Evolutionary conservation across 306 rosid genomes (phyloP).

Genomic region (Mucuna pruriens): DNA sequence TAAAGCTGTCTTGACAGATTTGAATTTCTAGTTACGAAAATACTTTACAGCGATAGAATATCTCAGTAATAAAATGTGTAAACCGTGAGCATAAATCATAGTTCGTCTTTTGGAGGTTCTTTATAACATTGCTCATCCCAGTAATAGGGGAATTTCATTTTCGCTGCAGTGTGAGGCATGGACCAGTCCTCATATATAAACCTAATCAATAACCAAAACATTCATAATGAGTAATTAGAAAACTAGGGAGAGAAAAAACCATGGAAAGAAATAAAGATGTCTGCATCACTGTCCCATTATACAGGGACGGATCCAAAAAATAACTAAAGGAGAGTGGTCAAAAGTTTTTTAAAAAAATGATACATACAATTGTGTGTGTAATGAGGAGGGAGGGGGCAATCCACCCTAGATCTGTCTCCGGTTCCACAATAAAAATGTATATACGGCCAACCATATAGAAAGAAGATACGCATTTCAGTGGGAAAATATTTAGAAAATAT

Average conservation of each 20-base stretch:
- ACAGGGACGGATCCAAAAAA: background rate
- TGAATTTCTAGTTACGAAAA: conserved; percentile 21
- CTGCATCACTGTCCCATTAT: conserved; percentile 9
- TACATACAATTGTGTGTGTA: background rate
- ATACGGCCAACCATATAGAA: background rate
- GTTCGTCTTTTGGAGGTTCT: conserved; percentile 68
- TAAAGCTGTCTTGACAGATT: background rate
- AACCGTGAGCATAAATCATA: conserved; percentile 41
- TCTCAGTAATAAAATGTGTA: conserved; percentile 21
- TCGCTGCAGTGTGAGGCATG: conserved; percentile 93
- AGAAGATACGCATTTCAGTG: background rate
- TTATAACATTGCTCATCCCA: conserved; percentile 86
- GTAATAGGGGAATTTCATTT: conserved; percentile 70
- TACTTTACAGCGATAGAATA: background rate
- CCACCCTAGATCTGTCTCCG: no score
- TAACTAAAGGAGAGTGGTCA: background rate
- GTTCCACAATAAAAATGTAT: background rate
- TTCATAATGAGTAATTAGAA: conserved; percentile 31
- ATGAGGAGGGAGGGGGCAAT: background rate
- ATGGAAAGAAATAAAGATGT: conserved; percentile 24
- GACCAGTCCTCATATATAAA: conserved; percentile 80
- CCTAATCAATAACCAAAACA: conserved; percentile 55
- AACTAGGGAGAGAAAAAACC: background rate
- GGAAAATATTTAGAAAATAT: background rate
- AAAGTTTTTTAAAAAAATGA: background rate